Percentiles rank a stretch among this genome's conserved stretches.
phyloP scores from a whole-genome alignment of 441 rosid species.

The Gossypium davidsonii region DNA sequence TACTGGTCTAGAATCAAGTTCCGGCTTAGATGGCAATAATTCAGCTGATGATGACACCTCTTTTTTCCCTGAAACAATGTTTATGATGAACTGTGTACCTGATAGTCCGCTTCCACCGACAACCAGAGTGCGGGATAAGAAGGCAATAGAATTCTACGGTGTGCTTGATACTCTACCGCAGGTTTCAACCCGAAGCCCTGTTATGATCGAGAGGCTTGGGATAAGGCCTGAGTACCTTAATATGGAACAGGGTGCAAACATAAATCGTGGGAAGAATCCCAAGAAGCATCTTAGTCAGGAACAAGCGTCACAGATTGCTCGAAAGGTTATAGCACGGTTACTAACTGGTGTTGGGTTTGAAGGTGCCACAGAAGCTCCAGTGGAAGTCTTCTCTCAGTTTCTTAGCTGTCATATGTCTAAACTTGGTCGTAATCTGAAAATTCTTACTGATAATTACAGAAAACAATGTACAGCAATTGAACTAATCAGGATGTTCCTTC shows the following conservation, averaged over 20 bases:
- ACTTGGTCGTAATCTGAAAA: conserved; percentile 60
- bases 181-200: conserved; percentile 26
- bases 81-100: conserved; percentile 68
- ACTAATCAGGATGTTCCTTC: conserved; percentile 84
- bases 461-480: conserved; percentile 76
- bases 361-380: conserved; percentile 63
- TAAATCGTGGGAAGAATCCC: conserved; percentile 18
- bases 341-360: conserved; percentile 60
- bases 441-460: conserved; percentile 74
- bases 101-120: conserved; percentile 55
- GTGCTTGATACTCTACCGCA: conserved; percentile 73
- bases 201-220: neutral
- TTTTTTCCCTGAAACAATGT: conserved; percentile 77
- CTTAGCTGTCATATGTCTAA: conserved; percentile 60
- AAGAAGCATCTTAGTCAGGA: conserved; percentile 53
- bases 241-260: neutral
- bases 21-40: conserved; percentile 40
- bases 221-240: neutral
- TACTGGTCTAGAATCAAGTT: conserved; percentile 31
- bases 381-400: conserved; percentile 74
- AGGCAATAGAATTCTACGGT: conserved; percentile 53
- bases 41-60: conserved; percentile 45
- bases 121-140: conserved; percentile 32
- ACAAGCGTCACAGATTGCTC: conserved; percentile 58
- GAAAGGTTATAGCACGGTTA: conserved; percentile 58